Evolutionary conservation across 2,329 filamentous ascomycete genomes (phyloP).

Genomic region (Claviceps fusiformis): DNA sequence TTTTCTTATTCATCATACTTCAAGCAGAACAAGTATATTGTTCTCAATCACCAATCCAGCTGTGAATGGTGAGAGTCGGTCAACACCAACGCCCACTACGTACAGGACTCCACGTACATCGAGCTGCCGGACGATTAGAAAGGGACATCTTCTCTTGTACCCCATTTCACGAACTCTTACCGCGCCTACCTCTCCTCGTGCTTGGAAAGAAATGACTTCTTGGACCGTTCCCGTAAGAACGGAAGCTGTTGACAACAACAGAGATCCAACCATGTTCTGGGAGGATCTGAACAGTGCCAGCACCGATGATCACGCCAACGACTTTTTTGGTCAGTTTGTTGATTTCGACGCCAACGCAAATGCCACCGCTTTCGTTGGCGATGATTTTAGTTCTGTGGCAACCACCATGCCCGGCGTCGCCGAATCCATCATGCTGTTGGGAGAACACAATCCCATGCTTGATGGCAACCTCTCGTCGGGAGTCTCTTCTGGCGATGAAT

Average conservation of each 20-base stretch:
- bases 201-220: slow-evolving; percentile 18
- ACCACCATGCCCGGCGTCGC: slow-evolving; percentile 13
- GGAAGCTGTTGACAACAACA: slow-evolving; percentile 20
- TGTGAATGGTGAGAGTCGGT: not conserved
- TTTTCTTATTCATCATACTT: not conserved
- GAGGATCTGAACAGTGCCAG: slow-evolving; percentile 18
- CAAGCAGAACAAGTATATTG: not conserved
- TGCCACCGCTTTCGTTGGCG: slow-evolving; percentile 10
- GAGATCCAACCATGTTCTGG: slow-evolving; percentile 23
- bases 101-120: not conserved
- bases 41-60: not conserved
- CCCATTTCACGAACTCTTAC: not conserved
- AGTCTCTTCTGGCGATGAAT: slow-evolving; percentile 22
- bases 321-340: slow-evolving; percentile 25
- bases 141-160: too few species aligned
- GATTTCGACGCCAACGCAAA: slow-evolving; percentile 20
- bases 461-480: slow-evolving; percentile 22
- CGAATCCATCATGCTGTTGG: slow-evolving; percentile 16
- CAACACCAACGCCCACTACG: not conserved
- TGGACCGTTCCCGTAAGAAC: slow-evolving; percentile 23
- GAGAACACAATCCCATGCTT: slow-evolving; percentile 5
- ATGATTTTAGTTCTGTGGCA: slow-evolving; percentile 10
- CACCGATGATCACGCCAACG: slow-evolving; percentile 16
- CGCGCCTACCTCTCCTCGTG: not conserved
- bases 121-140: not conserved